Evolutionary conservation across 306 rosid genomes (phyloP), one percentile per base, ranked within the genome.

Genomic region (Argentina anserina): DNA sequence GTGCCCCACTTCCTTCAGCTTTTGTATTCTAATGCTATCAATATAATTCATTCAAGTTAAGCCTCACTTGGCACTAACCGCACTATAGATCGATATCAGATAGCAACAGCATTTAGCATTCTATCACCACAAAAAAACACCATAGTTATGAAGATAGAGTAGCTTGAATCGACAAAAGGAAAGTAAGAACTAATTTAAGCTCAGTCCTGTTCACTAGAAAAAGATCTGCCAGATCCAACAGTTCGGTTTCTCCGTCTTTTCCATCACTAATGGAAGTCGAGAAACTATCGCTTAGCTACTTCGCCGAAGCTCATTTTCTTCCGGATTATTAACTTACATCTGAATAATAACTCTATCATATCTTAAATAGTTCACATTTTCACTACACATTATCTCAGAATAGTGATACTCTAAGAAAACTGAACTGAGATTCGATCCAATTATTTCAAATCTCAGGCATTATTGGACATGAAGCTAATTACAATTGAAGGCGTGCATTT

Each of bases 361-460:
- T n/a, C n/a, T n/a, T n/a, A n/a, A n/a, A n/a, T n/a, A n/a, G n/a
- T n/a, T n/a, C n/a, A n/a, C n/a, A n/a, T n/a, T n/a, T n/a, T n/a
- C 62, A 34, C 72, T 53, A 58, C 0, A 58, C 0, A 49, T 40
- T 74, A 28, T 74, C 60, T 73, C 75, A 28, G 75, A 17, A 67
- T 33, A 26, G 47, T 33, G 3, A 49, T 1, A 45, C 39, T 20
- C 14, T 63, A 58, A 64, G n/a, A n/a, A n/a, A 50, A 71, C 76
- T 39, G 42, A 64, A 67, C 15, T 50, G 71, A 75, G 56, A 40
- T 43, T 34, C 4, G 12, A 28, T 3, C 63, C 29, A 52, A 69
- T 68, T 15, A 4, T 7, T 31, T 20, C 65, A 28, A 72, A 55
- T 37, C 62, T 45, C 37, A 45, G 23, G 53, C 69, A 26, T 41